Evolutionary conservation across 371 early-diverging fungal species (phyloP), one percentile per base, ranked within the genome.

Genomic region (Coemansia sp.): DNA sequence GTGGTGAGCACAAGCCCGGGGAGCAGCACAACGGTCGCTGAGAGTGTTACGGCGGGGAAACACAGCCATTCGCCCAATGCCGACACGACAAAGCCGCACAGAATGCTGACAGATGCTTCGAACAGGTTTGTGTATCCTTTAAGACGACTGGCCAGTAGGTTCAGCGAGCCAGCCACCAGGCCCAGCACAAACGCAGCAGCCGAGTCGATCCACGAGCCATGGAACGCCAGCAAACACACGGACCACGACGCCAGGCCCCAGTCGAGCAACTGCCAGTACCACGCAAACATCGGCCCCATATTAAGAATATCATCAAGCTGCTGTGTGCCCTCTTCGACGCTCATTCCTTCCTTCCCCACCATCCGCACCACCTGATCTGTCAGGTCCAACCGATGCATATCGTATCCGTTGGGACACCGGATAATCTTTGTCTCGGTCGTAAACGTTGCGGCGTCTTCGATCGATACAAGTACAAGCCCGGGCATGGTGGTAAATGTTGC

Each of bases 371-470:
- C 60, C 28, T 83, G 61, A 28, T 86, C 84, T n/a, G 87, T 79
- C 39, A 80, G 78, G 48, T 85, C 87, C 15, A 87, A 71, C 51
- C 87, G 85, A 69, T 88, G 79, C 89, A 91, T 87, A 41, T 91
- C 88, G 70, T 87, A 89, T 5, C 82, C 81, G 26, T 63, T 69
- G 0, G 82, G 62, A 21, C 83, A 83, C 4, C 86, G 83, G 41
- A 91, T 80, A 61, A 91, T 85, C 53, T 89, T 88, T 0, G 92
- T 92, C 61, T 91, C 91, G 17, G 88, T 86, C 4, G 90, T 89
- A 64, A 88, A 89, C 2, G 89, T 89, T 6, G 85, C 74, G 8
- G 83, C 82, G 61, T 91, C 91, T 56, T 83, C 85, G 48, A 92
- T 88, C 1, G 87, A 84, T 26, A 92, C 80, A 39, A 91, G 82